A percentile compares a stretch with the other conserved stretches of the same genome.
Evolutionary conservation across 345 rosid species (phyloP).

Genomic region (Pseudoturritis turrita): DNA sequence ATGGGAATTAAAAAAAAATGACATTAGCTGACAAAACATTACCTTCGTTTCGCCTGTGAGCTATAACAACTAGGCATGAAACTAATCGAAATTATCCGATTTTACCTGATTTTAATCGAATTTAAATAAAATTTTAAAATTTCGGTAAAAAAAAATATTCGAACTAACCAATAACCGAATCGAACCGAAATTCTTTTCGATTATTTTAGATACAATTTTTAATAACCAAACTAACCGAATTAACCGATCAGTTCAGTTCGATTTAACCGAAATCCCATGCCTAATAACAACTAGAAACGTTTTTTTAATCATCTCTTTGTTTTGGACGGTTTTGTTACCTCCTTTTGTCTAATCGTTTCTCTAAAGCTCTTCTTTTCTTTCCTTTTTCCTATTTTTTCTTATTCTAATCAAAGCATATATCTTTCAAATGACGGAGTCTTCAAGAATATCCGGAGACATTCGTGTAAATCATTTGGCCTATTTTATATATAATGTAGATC

Average conservation of each 20-base stretch:
- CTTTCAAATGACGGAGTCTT: neutral
- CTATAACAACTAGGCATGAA: neutral
- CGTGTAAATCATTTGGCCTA: neutral
- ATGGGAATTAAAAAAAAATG: neutral
- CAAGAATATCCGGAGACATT: neutral
- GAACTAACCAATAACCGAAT: no score
- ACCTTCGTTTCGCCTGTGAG: neutral
- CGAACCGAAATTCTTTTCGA: no score
- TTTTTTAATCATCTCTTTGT: neutral
- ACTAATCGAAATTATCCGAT: no score
- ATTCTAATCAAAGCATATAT: neutral
- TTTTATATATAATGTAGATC: neutral
- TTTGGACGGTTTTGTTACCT: no score
- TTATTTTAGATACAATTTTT: no score
- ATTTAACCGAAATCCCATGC: no score
- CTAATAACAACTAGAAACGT: neutral
- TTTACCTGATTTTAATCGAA: no score
- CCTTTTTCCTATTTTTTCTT: no score
- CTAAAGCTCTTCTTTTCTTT: conserved; percentile 6
- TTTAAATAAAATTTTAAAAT: no score
- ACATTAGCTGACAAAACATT: conserved; percentile 1
- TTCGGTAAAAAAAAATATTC: no score
- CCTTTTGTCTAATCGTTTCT: neutral
- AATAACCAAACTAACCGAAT: no score
- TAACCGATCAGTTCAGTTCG: no score